These are phyloP conservation scores for Saccharum officinarum DNA, from an alignment of 176 grass and related monocot species.

Conservation along the genomic window DNA sequence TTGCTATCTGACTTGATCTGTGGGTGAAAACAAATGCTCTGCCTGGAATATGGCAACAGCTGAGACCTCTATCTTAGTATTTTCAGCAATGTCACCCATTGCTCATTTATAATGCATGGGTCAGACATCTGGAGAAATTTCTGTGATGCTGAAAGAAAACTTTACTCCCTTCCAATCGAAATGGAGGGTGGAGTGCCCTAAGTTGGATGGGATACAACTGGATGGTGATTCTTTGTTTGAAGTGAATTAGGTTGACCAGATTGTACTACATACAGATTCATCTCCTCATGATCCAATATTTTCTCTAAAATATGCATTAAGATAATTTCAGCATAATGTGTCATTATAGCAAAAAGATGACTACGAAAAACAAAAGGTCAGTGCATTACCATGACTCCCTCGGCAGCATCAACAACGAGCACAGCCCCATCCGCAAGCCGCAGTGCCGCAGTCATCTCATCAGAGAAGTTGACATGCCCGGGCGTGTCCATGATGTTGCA, in stretches of 20 bases:
- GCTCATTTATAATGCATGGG: not conserved
- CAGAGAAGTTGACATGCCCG: conserved; percentile 95
- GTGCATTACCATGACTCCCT: conserved; percentile 86
- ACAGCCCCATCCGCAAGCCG: conserved; percentile 87
- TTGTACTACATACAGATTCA: not conserved
- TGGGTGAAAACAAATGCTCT: not conserved
- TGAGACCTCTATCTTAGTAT: not conserved
- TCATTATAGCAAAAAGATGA: not conserved
- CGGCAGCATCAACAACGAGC: conserved; percentile 89
- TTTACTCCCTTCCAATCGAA: conserved; percentile 9
- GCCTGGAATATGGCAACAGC: not conserved
- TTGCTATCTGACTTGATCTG: not conserved
- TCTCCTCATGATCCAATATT: not conserved
- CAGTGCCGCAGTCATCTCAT: conserved; percentile 94
- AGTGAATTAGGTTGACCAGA: conserved; percentile 6
- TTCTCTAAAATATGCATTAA: not conserved
- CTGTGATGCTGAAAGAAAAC: not conserved
- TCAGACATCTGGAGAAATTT: not conserved
- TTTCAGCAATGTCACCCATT: not conserved
- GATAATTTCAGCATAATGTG: conserved; percentile 2
- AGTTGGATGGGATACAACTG: not conserved
- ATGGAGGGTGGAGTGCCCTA: not conserved
- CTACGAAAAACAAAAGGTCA: not conserved
- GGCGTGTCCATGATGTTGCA: conserved; percentile 99
- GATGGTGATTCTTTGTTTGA: not conserved